phyloP scores from a whole-genome alignment of 2,329 filamentous ascomycete species.

The Talaromyces sp. region DNA sequence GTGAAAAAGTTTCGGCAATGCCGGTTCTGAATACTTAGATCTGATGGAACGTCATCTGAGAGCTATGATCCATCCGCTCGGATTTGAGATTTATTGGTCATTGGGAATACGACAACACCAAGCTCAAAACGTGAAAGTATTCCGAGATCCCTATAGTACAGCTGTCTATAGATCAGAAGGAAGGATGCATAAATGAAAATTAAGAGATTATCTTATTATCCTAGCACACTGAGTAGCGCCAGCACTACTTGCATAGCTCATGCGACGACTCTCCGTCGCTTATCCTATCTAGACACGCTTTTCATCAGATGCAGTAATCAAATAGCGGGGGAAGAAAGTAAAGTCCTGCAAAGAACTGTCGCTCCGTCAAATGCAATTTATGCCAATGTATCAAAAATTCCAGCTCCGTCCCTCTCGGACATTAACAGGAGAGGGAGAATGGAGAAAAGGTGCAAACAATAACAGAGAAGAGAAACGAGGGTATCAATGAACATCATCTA shows the following conservation, averaged over 20 bases:
- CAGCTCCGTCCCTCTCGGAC: not conserved
- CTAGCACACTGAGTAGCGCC: not conserved
- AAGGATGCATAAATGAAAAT: not conserved
- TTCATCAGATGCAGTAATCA: not conserved
- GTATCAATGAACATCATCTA: constrained; percentile 16
- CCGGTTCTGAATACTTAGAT: not conserved
- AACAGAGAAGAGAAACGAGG: constrained; percentile 1
- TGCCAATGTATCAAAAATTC: constrained; percentile 1
- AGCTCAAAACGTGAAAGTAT: not conserved
- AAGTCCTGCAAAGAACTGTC: not conserved
- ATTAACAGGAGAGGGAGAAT: not conserved
- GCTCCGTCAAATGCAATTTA: constrained; percentile 15
- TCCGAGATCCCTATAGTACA: not conserved
- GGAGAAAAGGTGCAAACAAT: not conserved
- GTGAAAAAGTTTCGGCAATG: not conserved
- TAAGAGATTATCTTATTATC: constrained; percentile 2
- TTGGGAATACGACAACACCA: not conserved
- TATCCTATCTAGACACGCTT: constrained; percentile 1
- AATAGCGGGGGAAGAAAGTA: not conserved
- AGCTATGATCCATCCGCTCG: not conserved
- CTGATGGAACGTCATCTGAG: not conserved
- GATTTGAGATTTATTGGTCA: not conserved
- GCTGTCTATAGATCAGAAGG: not conserved
- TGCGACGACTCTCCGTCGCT: not conserved
- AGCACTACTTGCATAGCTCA: not conserved